A percentile compares a stretch with the other conserved stretches of the same genome.
phyloP scores from a whole-genome alignment of 2,329 filamentous ascomycete genomes.

The Sclerotinia trifoliorum region DNA sequence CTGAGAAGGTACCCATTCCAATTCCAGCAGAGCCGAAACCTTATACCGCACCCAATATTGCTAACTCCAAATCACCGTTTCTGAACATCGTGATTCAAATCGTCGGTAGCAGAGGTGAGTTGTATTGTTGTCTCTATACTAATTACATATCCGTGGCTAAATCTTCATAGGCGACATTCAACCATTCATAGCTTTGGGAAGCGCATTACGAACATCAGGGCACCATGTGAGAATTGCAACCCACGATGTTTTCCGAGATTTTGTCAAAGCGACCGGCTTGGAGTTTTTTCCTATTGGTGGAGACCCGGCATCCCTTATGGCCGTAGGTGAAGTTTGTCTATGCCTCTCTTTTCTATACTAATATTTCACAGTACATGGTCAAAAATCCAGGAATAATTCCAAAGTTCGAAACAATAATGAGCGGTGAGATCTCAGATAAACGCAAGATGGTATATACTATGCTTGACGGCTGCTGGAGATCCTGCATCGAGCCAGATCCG shows the following conservation, averaged over 20 bases:
- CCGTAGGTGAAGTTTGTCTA: slow-evolving; percentile 2
- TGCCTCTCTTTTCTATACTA: not conserved
- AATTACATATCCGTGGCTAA: not conserved
- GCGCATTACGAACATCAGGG: slow-evolving; percentile 65
- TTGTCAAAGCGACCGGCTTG: slow-evolving; percentile 66
- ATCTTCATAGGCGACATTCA: slow-evolving; percentile 58
- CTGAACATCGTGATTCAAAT: slow-evolving; percentile 82
- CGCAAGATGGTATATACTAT: slow-evolving; percentile 74
- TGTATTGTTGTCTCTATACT: not conserved
- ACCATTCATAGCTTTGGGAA: slow-evolving; percentile 72
- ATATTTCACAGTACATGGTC: slow-evolving; percentile 48
- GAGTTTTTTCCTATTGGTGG: slow-evolving; percentile 81
- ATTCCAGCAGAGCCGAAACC: slow-evolving; percentile 15
- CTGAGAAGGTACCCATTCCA: slow-evolving; percentile 24
- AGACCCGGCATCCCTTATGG: slow-evolving; percentile 55
- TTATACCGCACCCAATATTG: not conserved
- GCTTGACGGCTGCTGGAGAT: slow-evolving; percentile 76
- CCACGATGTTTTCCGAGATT: slow-evolving; percentile 72
- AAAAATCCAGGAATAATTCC: slow-evolving; percentile 83
- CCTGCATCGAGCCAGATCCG: slow-evolving; percentile 62
- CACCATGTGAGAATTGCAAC: slow-evolving; percentile 76
- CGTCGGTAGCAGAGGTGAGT: slow-evolving; percentile 66
- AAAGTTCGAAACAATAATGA: slow-evolving; percentile 68
- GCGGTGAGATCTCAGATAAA: slow-evolving; percentile 70
- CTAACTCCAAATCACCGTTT: slow-evolving; percentile 20